Evolutionary conservation across 345 rosid species (phyloP).

Genomic region (Syzygium oleosum): DNA sequence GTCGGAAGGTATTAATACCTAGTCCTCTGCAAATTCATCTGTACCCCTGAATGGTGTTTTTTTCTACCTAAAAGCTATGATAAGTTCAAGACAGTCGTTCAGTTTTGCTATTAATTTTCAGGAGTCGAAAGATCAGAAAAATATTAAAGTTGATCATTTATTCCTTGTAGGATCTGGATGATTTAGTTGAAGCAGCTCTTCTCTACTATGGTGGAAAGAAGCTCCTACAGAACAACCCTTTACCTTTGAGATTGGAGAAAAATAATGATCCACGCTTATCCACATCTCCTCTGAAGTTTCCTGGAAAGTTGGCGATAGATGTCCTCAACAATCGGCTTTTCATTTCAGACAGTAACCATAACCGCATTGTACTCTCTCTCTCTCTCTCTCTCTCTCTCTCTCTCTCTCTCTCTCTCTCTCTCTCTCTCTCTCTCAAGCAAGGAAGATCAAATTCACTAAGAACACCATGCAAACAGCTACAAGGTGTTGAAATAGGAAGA

Average conservation of each 20-base stretch:
- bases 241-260: constrained; percentile 75
- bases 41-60: background rate
- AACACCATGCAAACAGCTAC: background rate
- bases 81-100: background rate
- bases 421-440: background rate
- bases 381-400: constrained; percentile 7
- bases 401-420: constrained; percentile 16
- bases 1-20: constrained; percentile 46
- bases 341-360: constrained; percentile 95
- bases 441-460: background rate
- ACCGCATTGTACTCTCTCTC: constrained; percentile 64
- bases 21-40: background rate
- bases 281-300: constrained; percentile 86
- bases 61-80: background rate
- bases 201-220: constrained; percentile 68
- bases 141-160: background rate
- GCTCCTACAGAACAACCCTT: constrained; percentile 47
- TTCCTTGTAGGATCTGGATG: constrained; percentile 63
- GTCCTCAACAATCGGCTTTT: constrained; percentile 76
- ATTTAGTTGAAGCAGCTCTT: constrained; percentile 84
- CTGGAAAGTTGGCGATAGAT: constrained; percentile 89
- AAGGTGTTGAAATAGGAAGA: background rate
- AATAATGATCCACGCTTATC: constrained; percentile 70
- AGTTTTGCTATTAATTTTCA: background rate
- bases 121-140: background rate